Base-by-base conservation (phyloP, 345 rosid genomes). In the Citrus trifoliata region DNA sequence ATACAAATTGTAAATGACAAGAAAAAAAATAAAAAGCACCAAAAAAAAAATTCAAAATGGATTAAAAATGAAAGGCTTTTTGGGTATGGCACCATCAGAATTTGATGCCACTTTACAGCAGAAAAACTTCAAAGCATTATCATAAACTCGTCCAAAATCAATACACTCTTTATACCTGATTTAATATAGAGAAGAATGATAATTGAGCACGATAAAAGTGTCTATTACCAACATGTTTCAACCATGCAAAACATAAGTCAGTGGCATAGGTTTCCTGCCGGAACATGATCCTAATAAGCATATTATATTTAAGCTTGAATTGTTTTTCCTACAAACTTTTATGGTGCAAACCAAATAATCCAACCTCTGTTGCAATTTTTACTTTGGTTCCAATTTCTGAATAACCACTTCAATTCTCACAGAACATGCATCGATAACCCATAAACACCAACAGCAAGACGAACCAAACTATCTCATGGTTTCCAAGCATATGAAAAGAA, bases 131-230 rank as follows among this genome's bases (percentile, higher is more conserved):
- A 28, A 24, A 25, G 18, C 60, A 33, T 21, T n/a, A 19, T 13
- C 8, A 76, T 55, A 69, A 58, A 73, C 77, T 66, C 78, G 46
- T 28, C 63, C 38, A 56, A 58, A 46, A 48, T 67, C 73, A 60
- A 42, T 24, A 32, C 4, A 53, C 22, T 27, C n/a, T 10, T 37
- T 56, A 51, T n/a, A 9, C 28, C n/a, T 35, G 24, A 63, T 21
- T 65, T n/a, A 25, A 40, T 33, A 51, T 19, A 74, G 37, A 75
- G 48, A 25, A 35, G n/a, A 30, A 13, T 7, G 55, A 10, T 74
- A 37, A 66, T 55, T 30, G 77, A 73, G 67, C 70, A 38, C 12
- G 10, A 70, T 63, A 73, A 58, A 42, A 77, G 42, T 40, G 12
- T 60, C 13, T 28, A 61, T 19, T 46, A 60, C 64, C 48, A 73